Evolutionary conservation across 2,329 filamentous ascomycete genomes (phyloP).

Genomic region (Colletotrichum sp.): DNA sequence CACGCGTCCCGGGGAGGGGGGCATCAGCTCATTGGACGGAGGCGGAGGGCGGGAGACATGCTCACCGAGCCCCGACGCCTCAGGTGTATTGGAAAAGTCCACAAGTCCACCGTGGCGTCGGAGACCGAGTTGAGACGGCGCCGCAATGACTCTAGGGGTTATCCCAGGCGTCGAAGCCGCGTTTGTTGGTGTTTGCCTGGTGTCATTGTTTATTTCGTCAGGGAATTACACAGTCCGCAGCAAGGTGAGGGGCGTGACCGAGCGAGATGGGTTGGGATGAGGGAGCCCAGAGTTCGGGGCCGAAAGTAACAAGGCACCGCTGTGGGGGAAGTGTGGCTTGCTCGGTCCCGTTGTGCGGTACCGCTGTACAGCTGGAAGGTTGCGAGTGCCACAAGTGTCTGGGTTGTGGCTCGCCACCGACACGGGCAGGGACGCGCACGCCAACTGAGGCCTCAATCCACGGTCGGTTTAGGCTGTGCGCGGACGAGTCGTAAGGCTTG

Average conservation of each 20-base stretch:
- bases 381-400: not conserved
- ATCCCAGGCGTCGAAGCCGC: not conserved
- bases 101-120: not conserved
- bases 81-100: not conserved
- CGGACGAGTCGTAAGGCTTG: slow-evolving; percentile 4
- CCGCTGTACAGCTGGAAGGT: not conserved
- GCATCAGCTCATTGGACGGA: slow-evolving; percentile 11
- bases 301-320: not conserved
- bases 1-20: slow-evolving; percentile 20
- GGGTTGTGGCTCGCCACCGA: slow-evolving; percentile 3
- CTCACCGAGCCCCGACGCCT: slow-evolving; percentile 5
- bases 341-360: slow-evolving; percentile 6
- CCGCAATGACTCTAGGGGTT: not conserved
- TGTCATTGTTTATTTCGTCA: not conserved
- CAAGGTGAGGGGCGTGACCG: not conserved
- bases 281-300: slow-evolving; percentile 2
- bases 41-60: not conserved
- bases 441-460: slow-evolving; percentile 2
- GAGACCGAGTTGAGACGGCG: not conserved
- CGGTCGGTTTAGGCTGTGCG: not conserved
- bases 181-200: not conserved
- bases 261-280: not conserved
- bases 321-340: not conserved
- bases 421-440: slow-evolving; percentile 4
- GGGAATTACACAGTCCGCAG: slow-evolving; percentile 1